These are phyloP conservation scores for Sarocladium strictum DNA, from an alignment of 2,329 filamentous ascomycete species.

Conservation along the genomic window DNA sequence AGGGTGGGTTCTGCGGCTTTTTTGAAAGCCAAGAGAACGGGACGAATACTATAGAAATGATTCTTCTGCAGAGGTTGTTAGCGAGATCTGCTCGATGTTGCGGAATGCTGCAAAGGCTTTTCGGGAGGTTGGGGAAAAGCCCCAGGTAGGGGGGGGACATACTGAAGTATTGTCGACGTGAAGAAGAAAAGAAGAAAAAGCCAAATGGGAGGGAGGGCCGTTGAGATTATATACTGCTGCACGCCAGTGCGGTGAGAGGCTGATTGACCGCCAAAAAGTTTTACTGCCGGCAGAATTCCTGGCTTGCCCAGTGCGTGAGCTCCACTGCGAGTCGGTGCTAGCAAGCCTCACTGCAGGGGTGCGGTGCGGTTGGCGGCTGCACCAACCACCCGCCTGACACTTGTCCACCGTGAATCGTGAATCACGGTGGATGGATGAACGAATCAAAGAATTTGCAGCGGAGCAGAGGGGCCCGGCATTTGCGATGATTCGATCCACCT, in stretches of 20 bases:
- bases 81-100: constrained; percentile 11
- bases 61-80: constrained; percentile 52
- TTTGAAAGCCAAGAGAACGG: constrained; percentile 81
- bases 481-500: constrained; percentile 1
- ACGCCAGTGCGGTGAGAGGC: constrained; percentile 13
- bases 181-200: constrained; percentile 43
- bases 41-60: constrained; percentile 98
- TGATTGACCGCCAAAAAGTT: constrained; percentile 31
- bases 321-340: neutral
- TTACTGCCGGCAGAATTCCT: constrained; percentile 10
- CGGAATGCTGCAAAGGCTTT: neutral
- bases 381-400: neutral
- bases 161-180: constrained; percentile 60
- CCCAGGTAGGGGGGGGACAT: constrained; percentile 28
- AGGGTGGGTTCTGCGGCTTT: constrained; percentile 92
- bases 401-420: neutral
- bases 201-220: constrained; percentile 23
- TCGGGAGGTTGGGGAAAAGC: constrained; percentile 12
- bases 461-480: neutral
- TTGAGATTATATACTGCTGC: constrained; percentile 34
- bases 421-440: neutral
- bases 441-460: neutral
- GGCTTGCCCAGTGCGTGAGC: neutral
- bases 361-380: neutral
- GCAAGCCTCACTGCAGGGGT: neutral